A percentile compares a stretch with the other conserved stretches of the same genome.
phyloP scores from a whole-genome alignment of 2,329 filamentous ascomycete genomes.

The Aspergillus hortae region DNA sequence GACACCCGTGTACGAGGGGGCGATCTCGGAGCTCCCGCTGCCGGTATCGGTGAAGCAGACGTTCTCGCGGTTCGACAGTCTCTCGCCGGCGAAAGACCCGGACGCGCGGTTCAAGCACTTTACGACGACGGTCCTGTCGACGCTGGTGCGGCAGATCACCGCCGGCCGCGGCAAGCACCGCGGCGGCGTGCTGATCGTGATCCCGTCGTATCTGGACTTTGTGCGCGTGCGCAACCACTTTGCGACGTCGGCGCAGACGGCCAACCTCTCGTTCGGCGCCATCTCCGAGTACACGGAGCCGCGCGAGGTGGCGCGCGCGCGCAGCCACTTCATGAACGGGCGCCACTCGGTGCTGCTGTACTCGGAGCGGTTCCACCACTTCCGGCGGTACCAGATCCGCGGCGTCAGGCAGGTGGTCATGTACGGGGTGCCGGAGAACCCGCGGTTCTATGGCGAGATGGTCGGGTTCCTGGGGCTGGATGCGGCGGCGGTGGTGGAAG shows the following conservation, averaged over 20 bases:
- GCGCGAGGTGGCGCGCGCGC: conserved; percentile 74
- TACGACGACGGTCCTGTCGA: conserved; percentile 72
- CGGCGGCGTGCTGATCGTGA: conserved; percentile 76
- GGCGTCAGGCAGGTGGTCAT: conserved; percentile 83
- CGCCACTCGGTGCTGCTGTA: conserved; percentile 82
- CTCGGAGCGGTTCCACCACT: conserved; percentile 94
- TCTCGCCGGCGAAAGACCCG: conserved; percentile 69
- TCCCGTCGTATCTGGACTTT: conserved; percentile 93
- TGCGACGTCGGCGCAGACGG: conserved; percentile 60
- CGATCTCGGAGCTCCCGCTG: conserved; percentile 66
- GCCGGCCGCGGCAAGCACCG: conserved; percentile 44
- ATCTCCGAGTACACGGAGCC: conserved; percentile 85
- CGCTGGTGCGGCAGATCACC: conserved; percentile 60
- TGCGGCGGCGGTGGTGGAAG: conserved; percentile 50
- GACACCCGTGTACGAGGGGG: conserved; percentile 64
- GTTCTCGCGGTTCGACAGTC: conserved; percentile 78
- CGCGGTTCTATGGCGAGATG: conserved; percentile 47
- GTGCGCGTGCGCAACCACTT: conserved; percentile 91
- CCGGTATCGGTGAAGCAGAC: conserved; percentile 73
- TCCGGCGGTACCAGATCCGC: conserved; percentile 77
- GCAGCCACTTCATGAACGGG: conserved; percentile 82
- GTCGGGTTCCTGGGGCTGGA: conserved; percentile 40
- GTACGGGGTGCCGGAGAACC: conserved; percentile 88
- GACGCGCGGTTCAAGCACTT: conserved; percentile 92
- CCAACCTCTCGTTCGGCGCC: conserved; percentile 67